Evolutionary conservation across 2,329 filamentous ascomycete species (phyloP).

Genomic region (Chaetothyriales sp.): DNA sequence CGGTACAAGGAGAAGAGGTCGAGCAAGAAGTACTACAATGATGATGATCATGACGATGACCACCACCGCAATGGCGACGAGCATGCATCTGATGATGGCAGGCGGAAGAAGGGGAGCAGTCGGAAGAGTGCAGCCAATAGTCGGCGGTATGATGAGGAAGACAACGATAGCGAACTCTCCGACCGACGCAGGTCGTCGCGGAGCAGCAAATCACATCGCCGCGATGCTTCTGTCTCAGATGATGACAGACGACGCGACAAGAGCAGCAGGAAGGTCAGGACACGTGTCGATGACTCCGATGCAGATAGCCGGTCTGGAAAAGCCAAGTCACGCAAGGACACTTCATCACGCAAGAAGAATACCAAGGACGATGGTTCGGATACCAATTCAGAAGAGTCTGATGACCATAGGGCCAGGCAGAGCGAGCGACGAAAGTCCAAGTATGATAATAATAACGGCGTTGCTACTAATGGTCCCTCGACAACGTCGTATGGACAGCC

Average conservation of each 20-base stretch:
- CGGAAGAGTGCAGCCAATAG: conserved; percentile 8
- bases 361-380: conserved; percentile 7
- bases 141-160: conserved; percentile 16
- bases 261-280: conserved; percentile 1
- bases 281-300: conserved; percentile 1
- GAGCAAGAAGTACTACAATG: conserved; percentile 21
- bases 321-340: conserved; percentile 11
- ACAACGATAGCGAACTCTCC: conserved; percentile 12
- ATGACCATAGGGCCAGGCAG: conserved; percentile 4
- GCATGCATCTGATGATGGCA: conserved; percentile 19
- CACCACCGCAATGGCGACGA: conserved; percentile 12
- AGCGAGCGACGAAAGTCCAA: background rate
- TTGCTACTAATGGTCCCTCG: background rate
- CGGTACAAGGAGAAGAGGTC: conserved; percentile 10
- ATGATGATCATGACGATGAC: conserved; percentile 20
- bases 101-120: conserved; percentile 1
- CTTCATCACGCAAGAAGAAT: conserved; percentile 9
- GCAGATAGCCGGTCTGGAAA: background rate
- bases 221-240: conserved; percentile 10
- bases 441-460: background rate
- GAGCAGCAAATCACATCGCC: conserved; percentile 3
- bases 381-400: conserved; percentile 9
- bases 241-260: conserved; percentile 7
- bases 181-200: conserved; percentile 5
- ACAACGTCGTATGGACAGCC: conserved; percentile 8